A percentile compares a stretch with the other conserved stretches of the same genome.
phyloP scores from a whole-genome alignment of 1,139 yeast species.

The Kodamaea derodonti region DNA sequence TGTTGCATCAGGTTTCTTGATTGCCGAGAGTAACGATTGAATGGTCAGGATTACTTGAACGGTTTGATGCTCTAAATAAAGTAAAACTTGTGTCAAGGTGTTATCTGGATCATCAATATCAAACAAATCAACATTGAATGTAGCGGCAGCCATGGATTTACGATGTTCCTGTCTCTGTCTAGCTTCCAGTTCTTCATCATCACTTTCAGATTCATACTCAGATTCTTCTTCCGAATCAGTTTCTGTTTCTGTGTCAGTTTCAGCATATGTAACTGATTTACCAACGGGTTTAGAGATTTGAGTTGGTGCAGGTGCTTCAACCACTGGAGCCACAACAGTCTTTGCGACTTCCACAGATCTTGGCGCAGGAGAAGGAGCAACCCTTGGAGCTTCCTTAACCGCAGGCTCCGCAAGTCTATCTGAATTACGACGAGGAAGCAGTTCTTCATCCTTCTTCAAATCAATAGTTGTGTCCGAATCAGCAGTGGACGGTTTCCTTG shows the following conservation, averaged over 20 bases:
- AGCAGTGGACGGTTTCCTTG: slow-evolving; percentile 14
- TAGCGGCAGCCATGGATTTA: slow-evolving; percentile 51
- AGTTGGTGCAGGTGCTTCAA: neutral
- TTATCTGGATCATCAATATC: slow-evolving; percentile 85
- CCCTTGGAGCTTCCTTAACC: neutral
- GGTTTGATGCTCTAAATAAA: slow-evolving; percentile 90
- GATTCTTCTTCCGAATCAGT: slow-evolving; percentile 12
- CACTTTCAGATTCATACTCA: slow-evolving; percentile 17
- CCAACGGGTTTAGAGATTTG: neutral
- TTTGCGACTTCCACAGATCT: no score
- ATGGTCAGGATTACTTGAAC: slow-evolving; percentile 88
- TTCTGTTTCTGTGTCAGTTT: slow-evolving; percentile 9
- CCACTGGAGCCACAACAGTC: no score
- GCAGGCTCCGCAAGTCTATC: slow-evolving; percentile 7
- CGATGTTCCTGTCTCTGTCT: slow-evolving; percentile 47
- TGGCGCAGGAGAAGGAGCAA: neutral
- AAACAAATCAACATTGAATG: slow-evolving; percentile 68
- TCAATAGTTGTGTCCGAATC: slow-evolving; percentile 19
- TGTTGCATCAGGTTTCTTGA: slow-evolving; percentile 72
- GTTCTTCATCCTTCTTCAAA: slow-evolving; percentile 7
- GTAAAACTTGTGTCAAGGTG: slow-evolving; percentile 76
- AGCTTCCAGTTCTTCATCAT: slow-evolving; percentile 26
- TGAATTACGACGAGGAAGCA: slow-evolving; percentile 6
- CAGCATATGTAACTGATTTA: slow-evolving; percentile 15
- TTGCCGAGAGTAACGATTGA: slow-evolving; percentile 73